These are phyloP conservation scores for Penicillium herquei DNA, from an alignment of 495 filamentous ascomycete species.

Conservation along the genomic window DNA sequence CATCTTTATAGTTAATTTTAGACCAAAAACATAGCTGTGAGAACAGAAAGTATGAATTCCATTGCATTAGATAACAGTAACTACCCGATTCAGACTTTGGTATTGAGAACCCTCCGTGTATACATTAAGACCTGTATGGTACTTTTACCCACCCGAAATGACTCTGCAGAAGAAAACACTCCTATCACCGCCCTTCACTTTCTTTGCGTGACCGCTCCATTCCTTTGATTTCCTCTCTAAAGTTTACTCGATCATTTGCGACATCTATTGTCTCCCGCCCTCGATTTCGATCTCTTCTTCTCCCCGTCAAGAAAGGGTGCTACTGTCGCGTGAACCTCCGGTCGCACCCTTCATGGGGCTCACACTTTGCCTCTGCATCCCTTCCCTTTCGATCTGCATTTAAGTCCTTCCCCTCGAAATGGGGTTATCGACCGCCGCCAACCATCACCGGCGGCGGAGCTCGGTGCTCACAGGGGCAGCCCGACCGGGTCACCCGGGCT, in stretches of 20 bases:
- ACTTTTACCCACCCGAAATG: too few species aligned
- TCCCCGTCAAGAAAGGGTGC: conserved; percentile 4
- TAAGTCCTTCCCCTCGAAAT: conserved; percentile 19
- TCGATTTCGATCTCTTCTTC: neutral
- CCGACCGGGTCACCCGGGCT: conserved; percentile 36
- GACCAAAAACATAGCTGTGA: too few species aligned
- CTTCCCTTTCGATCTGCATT: conserved; percentile 10
- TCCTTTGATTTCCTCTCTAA: neutral
- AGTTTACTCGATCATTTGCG: neutral
- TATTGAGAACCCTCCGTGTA: too few species aligned
- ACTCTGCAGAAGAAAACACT: neutral
- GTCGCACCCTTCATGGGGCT: conserved; percentile 22
- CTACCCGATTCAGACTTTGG: too few species aligned
- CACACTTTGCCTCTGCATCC: conserved; percentile 7
- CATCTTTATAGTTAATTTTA: too few species aligned
- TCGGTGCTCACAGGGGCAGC: conserved; percentile 50
- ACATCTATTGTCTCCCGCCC: neutral
- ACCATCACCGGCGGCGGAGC: conserved; percentile 60
- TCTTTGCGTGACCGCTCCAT: conserved; percentile 2
- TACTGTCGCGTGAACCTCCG: conserved; percentile 24
- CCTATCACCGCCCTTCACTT: conserved; percentile 10
- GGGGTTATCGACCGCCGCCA: conserved; percentile 32
- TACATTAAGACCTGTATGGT: too few species aligned
- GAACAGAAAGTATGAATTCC: too few species aligned
- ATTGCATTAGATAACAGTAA: too few species aligned